A percentile compares a stretch with the other conserved stretches of the same genome.
Conservation (phyloP, 139 green algal genomes). For the Coccomyxa sp. region DNA sequence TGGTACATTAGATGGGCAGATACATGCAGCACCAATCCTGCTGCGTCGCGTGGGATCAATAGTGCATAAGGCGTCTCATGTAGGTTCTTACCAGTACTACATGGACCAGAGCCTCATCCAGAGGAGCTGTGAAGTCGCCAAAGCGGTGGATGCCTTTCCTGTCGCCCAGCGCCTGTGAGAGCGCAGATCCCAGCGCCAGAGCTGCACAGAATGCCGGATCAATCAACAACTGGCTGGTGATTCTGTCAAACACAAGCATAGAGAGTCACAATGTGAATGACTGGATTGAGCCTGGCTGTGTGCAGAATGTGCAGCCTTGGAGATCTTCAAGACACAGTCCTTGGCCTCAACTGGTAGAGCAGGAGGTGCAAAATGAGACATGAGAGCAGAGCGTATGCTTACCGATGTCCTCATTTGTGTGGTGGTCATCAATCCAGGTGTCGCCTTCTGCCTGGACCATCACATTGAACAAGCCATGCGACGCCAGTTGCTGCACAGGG, state of each 20-base stretch:
- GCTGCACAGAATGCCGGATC: conserved; percentile 2
- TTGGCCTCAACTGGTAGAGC: no score
- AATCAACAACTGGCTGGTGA: no score
- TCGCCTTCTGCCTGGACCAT: conserved; percentile 80
- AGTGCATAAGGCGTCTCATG: no score
- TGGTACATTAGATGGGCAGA: no score
- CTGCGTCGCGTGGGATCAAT: no score
- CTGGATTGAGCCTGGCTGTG: no score
- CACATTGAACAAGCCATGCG: conserved; percentile 84
- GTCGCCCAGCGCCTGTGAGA: conserved; percentile 82
- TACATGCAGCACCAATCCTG: no score
- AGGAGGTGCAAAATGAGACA: no score
- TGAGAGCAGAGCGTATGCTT: neutral
- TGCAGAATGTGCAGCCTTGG: no score
- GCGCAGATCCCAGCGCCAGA: conserved; percentile 46
- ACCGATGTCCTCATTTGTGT: conserved; percentile 97
- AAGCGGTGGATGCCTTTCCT: conserved; percentile 94
- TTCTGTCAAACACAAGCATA: no score
- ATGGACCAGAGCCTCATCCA: conserved; percentile 94
- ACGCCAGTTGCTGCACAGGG: conserved; percentile 84
- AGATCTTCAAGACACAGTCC: no score
- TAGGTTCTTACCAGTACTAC: conserved; percentile 55
- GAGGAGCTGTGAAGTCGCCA: conserved; percentile 87
- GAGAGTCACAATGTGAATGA: no score
- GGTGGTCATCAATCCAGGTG: conserved; percentile 98